Conservation (phyloP, 2,329 filamentous ascomycete species). For the Trichoderma endophyticum region DNA sequence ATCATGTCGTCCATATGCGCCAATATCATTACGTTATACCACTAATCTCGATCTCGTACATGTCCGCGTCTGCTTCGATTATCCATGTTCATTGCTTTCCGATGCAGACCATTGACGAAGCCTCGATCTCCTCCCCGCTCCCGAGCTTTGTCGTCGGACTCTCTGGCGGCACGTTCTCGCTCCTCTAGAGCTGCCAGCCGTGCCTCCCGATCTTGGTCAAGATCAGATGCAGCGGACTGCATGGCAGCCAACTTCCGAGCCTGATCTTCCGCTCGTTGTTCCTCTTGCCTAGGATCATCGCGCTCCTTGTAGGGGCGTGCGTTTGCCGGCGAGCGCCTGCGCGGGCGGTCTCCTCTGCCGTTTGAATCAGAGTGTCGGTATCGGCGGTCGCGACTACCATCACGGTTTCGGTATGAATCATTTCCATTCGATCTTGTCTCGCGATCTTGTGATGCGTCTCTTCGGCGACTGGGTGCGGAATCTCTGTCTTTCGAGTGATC, state of each 20-base stretch:
- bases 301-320: not conserved
- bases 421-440: constrained; percentile 20
- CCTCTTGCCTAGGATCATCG: constrained; percentile 22
- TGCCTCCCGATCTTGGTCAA: constrained; percentile 67
- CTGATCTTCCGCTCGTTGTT: constrained; percentile 50
- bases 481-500: constrained; percentile 21
- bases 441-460: constrained; percentile 23
- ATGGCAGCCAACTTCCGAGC: constrained; percentile 68
- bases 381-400: constrained; percentile 27
- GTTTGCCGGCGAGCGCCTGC: constrained; percentile 22
- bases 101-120: constrained; percentile 63
- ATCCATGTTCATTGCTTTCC: constrained; percentile 51
- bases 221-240: constrained; percentile 65
- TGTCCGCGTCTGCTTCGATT: constrained; percentile 47
- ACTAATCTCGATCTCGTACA: constrained; percentile 41
- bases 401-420: constrained; percentile 24
- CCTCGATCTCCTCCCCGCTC: constrained; percentile 61
- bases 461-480: constrained; percentile 21
- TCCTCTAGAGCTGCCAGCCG: constrained; percentile 65
- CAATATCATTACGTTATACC: not conserved
- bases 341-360: constrained; percentile 30
- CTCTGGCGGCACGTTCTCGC: constrained; percentile 60
- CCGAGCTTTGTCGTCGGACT: constrained; percentile 64
- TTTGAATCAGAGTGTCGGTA: constrained; percentile 27
- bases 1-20: not conserved